Conservation (phyloP, 2,329 filamentous ascomycete species). For the Daldinia sp. region DNA sequence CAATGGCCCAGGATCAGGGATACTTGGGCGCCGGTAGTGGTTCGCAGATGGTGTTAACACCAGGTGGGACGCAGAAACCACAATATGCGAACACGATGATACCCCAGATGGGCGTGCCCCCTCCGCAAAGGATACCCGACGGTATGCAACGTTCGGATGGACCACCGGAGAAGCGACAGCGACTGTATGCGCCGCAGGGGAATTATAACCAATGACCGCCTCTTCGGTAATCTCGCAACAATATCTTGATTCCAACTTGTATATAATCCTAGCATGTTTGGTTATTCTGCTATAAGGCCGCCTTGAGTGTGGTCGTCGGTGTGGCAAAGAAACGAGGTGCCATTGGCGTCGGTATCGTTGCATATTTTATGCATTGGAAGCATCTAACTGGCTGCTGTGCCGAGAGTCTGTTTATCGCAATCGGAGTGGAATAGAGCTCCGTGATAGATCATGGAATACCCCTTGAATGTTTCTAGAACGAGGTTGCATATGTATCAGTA, state of each 20-base stretch:
- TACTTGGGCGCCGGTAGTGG: conserved; percentile 60
- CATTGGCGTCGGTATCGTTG: conserved; percentile 26
- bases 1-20: conserved; percentile 59
- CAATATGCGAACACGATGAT: conserved; percentile 57
- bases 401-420: conserved; percentile 25
- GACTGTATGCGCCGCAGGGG: conserved; percentile 60
- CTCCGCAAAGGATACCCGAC: conserved; percentile 52
- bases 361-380: conserved; percentile 22
- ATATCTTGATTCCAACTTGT: conserved; percentile 43
- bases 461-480: conserved; percentile 39
- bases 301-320: conserved; percentile 23
- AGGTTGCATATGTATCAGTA: conserved; percentile 35
- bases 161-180: conserved; percentile 65
- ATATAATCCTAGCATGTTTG: conserved; percentile 45
- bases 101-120: conserved; percentile 49
- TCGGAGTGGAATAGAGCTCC: conserved; percentile 34
- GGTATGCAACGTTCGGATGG: conserved; percentile 54
- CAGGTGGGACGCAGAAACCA: conserved; percentile 54
- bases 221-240: conserved; percentile 8
- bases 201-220: conserved; percentile 55
- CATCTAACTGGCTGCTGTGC: conserved; percentile 28
- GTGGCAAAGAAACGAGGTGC: conserved; percentile 14
- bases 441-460: conserved; percentile 43
- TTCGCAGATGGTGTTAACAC: conserved; percentile 55
- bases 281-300: conserved; percentile 13